Evolutionary conservation across 106 monocot species (phyloP).

Genomic region (Ottelia alismoides): DNA sequence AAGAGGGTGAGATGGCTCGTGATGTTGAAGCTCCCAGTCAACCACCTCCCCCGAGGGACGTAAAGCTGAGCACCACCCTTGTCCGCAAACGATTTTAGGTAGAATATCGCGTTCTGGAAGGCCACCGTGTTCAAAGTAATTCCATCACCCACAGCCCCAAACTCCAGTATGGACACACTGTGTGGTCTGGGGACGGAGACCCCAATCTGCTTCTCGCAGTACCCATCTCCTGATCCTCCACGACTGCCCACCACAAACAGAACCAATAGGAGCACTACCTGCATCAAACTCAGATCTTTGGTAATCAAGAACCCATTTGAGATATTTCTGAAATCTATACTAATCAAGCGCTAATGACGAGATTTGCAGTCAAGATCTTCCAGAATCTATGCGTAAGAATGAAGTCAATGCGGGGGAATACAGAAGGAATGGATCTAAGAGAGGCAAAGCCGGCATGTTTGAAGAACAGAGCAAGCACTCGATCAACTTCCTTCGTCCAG

Average conservation of each 20-base stretch:
- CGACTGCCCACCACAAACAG: no score
- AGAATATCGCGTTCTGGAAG: constrained; percentile 87
- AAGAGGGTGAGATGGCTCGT: constrained; percentile 85
- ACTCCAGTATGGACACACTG: constrained; percentile 71
- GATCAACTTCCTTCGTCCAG: no score
- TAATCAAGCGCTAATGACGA: neutral
- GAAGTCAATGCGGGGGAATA: neutral
- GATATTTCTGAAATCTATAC: neutral
- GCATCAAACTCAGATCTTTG: no score
- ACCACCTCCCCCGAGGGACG: constrained; percentile 68
- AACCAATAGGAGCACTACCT: no score
- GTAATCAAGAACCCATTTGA: neutral
- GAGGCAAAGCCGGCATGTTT: no score
- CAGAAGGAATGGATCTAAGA: no score
- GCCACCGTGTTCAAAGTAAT: constrained; percentile 53
- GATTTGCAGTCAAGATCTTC: neutral
- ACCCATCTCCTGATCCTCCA: neutral
- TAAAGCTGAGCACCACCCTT: constrained; percentile 92
- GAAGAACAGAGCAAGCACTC: neutral
- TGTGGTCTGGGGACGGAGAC: constrained; percentile 34
- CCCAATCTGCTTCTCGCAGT: constrained; percentile 15
- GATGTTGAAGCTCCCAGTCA: constrained; percentile 76
- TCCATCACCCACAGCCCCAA: constrained; percentile 87
- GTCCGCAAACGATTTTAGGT: constrained; percentile 63
- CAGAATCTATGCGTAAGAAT: neutral